Percentiles rank a stretch among this genome's conserved stretches.
Evolutionary conservation across 2,329 filamentous ascomycete genomes (phyloP).

Genomic region (Thelonectria rubi): DNA sequence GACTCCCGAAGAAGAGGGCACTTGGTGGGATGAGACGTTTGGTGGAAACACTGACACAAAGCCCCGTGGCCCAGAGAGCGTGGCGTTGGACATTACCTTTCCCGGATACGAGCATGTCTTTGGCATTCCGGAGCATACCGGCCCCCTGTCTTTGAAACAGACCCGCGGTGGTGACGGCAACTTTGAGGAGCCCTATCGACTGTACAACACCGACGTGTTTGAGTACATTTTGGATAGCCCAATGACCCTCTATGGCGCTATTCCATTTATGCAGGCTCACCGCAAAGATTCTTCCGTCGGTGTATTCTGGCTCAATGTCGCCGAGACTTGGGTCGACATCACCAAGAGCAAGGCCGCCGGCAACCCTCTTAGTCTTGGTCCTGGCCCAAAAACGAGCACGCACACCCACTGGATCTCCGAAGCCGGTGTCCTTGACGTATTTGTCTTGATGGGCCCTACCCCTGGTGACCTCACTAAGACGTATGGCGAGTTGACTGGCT

Average conservation of each 20-base stretch:
- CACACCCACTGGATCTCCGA: slow-evolving; percentile 98
- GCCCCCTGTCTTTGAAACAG: slow-evolving; percentile 86
- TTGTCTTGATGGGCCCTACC: slow-evolving; percentile 91
- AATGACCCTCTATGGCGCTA: slow-evolving; percentile 98
- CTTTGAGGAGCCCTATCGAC: slow-evolving; percentile 87
- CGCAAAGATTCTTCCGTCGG: slow-evolving; percentile 92
- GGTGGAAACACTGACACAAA: slow-evolving; percentile 96
- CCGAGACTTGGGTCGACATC: slow-evolving; percentile 97
- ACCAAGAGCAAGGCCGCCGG: slow-evolving; percentile 77
- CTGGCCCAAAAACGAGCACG: slow-evolving; percentile 75
- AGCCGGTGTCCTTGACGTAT: slow-evolving; percentile 86
- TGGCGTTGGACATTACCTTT: slow-evolving; percentile 91
- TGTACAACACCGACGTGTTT: slow-evolving; percentile 98
- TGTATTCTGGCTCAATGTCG: slow-evolving; percentile 96
- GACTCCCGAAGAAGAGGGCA: slow-evolving; percentile 78
- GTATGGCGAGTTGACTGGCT: slow-evolving; percentile 91
- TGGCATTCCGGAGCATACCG: slow-evolving; percentile 93
- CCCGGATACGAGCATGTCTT: slow-evolving; percentile 91
- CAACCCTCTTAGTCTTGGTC: slow-evolving; percentile 81
- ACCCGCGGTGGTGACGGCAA: slow-evolving; percentile 89
- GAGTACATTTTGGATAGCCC: slow-evolving; percentile 97
- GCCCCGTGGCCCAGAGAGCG: slow-evolving; percentile 91
- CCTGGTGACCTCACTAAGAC: slow-evolving; percentile 82
- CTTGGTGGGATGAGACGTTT: slow-evolving; percentile 98
- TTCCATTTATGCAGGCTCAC: slow-evolving; percentile 98